Conservation (phyloP, 2,329 filamentous ascomycete genomes). For the Magnaporthales sp. region DNA sequence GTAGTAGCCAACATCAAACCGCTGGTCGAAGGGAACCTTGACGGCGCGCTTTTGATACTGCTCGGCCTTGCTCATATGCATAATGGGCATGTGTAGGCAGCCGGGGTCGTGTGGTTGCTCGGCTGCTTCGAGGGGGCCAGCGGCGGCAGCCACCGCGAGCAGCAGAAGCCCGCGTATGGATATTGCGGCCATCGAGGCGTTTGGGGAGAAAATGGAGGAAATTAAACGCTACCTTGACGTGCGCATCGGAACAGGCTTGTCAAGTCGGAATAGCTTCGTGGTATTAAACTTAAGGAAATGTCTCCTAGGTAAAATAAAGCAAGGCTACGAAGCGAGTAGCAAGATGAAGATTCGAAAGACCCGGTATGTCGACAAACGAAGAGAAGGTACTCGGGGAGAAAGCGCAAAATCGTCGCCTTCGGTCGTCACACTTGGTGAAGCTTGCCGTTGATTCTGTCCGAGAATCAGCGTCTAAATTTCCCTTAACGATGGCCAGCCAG, state of each 20-base stretch:
- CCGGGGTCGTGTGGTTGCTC: slow-evolving; percentile 15
- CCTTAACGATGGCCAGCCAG: slow-evolving; percentile 5
- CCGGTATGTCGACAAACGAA: not conserved
- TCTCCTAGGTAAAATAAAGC: not conserved
- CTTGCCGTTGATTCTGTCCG: not conserved
- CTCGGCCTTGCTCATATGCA: slow-evolving; percentile 32
- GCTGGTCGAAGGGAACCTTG: slow-evolving; percentile 36
- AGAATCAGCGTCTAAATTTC: slow-evolving; percentile 5
- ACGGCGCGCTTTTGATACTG: slow-evolving; percentile 32
- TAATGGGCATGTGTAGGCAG: slow-evolving; percentile 30
- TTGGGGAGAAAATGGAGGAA: not conserved
- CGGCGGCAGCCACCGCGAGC: slow-evolving; percentile 11
- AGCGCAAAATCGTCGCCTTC: not conserved
- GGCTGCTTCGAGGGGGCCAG: slow-evolving; percentile 9
- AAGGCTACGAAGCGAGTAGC: not conserved
- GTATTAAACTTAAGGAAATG: not conserved
- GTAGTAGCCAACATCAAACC: slow-evolving; percentile 46
- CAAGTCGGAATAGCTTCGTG: not conserved
- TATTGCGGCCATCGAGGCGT: slow-evolving; percentile 20
- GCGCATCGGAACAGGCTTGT: slow-evolving; percentile 8
- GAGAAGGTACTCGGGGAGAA: not conserved
- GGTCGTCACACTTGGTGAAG: not conserved
- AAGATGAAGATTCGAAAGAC: not conserved
- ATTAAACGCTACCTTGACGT: slow-evolving; percentile 9
- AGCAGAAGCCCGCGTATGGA: slow-evolving; percentile 11